A percentile compares a stretch with the other conserved stretches of the same genome.
phyloP scores from a whole-genome alignment of 2,329 filamentous ascomycete species.

The Pseudogymnoascus sp. region DNA sequence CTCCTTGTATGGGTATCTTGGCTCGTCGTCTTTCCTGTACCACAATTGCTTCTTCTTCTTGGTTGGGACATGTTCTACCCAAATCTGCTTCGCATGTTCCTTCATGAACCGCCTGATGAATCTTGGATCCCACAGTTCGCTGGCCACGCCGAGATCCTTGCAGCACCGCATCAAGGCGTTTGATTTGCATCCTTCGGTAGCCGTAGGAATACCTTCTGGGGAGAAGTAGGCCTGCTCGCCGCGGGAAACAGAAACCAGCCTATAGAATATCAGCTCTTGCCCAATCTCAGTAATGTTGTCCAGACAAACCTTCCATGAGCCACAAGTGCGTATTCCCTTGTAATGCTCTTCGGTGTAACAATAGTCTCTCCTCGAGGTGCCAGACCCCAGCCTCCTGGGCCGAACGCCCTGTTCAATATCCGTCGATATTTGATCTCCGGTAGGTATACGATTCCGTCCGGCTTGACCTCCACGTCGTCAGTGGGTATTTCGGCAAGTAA shows the following conservation, averaged over 20 bases:
- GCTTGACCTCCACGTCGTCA: conserved; percentile 90
- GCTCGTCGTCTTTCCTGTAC: conserved; percentile 72
- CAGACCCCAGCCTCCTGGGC: conserved; percentile 90
- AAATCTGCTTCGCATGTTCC: conserved; percentile 66
- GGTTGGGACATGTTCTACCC: conserved; percentile 78
- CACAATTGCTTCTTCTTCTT: conserved; percentile 90
- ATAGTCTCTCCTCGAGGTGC: conserved; percentile 76
- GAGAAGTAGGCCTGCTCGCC: conserved; percentile 93
- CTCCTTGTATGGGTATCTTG: conserved; percentile 54
- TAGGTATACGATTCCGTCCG: conserved; percentile 90
- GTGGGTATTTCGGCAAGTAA: conserved; percentile 55
- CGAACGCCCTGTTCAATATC: conserved; percentile 84
- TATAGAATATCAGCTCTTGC: conserved; percentile 32
- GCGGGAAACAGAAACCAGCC: conserved; percentile 83
- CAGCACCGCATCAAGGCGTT: conserved; percentile 98
- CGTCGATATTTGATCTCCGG: conserved; percentile 97
- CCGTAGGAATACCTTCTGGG: conserved; percentile 82
- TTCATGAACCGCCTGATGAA: conserved; percentile 80
- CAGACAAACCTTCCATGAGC: conserved; percentile 70
- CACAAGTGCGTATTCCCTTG: conserved; percentile 87
- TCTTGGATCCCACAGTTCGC: conserved; percentile 91
- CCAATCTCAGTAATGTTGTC: background rate
- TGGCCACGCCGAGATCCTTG: conserved; percentile 92
- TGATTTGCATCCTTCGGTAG: conserved; percentile 93
- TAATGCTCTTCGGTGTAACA: conserved; percentile 49